These are phyloP conservation scores for Priceomyces castillae DNA, from an alignment of 805 yeast genomes.

Conservation along the genomic window DNA sequence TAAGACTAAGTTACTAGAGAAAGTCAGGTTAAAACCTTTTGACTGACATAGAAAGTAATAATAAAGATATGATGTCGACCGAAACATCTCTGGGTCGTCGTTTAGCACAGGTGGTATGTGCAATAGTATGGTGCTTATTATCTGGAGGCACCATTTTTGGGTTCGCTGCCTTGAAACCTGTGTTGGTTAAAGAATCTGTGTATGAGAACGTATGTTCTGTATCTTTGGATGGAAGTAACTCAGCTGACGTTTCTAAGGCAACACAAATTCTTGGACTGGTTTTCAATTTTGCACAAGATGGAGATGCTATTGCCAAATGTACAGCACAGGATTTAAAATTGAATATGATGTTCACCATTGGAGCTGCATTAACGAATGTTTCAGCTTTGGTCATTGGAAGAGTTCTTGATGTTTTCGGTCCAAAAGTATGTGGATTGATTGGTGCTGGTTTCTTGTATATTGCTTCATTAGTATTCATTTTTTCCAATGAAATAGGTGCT, in stretches of 20 bases:
- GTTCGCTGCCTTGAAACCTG: slow-evolving; percentile 58
- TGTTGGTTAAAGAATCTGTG: slow-evolving; percentile 46
- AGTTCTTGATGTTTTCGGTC: slow-evolving; percentile 50
- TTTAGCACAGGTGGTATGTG: slow-evolving; percentile 45
- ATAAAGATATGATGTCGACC: slow-evolving; percentile 3
- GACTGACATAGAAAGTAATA: background rate
- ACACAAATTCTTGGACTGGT: slow-evolving; percentile 9
- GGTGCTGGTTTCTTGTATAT: slow-evolving; percentile 47
- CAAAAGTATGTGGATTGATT: slow-evolving; percentile 50
- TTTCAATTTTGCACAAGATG: slow-evolving; percentile 10
- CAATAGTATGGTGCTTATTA: slow-evolving; percentile 52
- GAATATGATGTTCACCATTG: slow-evolving; percentile 58
- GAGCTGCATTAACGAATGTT: slow-evolving; percentile 54
- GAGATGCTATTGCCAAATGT: slow-evolving; percentile 41
- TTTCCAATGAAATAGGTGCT: slow-evolving; percentile 26
- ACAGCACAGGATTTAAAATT: slow-evolving; percentile 52
- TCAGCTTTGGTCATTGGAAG: slow-evolving; percentile 52
- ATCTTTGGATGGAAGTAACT: slow-evolving; percentile 7
- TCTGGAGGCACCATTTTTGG: slow-evolving; percentile 61
- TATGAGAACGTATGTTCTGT: slow-evolving; percentile 42
- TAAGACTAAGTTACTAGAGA: too few relatives aligned
- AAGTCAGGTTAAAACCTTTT: too few relatives aligned
- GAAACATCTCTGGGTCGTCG: slow-evolving; percentile 22
- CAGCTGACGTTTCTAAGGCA: slow-evolving; percentile 11
- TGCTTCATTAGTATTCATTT: slow-evolving; percentile 47